phyloP scores from a whole-genome alignment of 768 basidiomycete species.

The Dacryopinax spathularia region DNA sequence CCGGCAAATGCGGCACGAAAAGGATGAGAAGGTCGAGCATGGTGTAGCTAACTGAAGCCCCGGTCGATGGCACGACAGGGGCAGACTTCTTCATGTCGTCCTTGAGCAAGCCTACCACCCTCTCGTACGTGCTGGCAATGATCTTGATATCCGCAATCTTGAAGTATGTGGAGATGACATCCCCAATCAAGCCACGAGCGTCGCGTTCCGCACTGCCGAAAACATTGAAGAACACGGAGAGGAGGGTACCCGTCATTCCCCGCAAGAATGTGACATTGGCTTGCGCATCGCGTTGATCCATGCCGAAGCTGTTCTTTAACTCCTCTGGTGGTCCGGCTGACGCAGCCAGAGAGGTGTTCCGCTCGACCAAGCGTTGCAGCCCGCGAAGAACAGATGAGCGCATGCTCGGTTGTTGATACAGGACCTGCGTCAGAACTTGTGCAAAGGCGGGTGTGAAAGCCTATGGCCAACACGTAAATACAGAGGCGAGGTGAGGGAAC shows the following conservation, averaged over 20 bases:
- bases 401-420: constrained; percentile 81
- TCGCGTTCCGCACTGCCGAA: constrained; percentile 75
- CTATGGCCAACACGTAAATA: constrained; percentile 26
- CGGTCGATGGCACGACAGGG: constrained; percentile 19
- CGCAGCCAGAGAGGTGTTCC: constrained; percentile 44
- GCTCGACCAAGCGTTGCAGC: constrained; percentile 68
- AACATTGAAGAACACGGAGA: constrained; percentile 93
- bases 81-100: constrained; percentile 37
- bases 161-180: constrained; percentile 78
- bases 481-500: background rate
- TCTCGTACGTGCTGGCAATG: constrained; percentile 63
- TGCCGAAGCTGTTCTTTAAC: constrained; percentile 28
- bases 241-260: constrained; percentile 77
- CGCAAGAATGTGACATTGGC: constrained; percentile 59
- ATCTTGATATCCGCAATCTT: constrained; percentile 63
- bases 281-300: constrained; percentile 46
- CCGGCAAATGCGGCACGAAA: constrained; percentile 59
- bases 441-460: constrained; percentile 64
- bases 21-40: constrained; percentile 69
- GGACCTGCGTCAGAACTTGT: constrained; percentile 76
- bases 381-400: constrained; percentile 70
- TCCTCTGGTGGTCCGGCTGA: constrained; percentile 28
- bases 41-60: constrained; percentile 14
- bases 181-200: constrained; percentile 59
- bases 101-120: constrained; percentile 58